Percentiles rank a stretch among this genome's conserved stretches.
phyloP scores from a whole-genome alignment of 2,329 filamentous ascomycete genomes.

The Aspergillus clavatus region DNA sequence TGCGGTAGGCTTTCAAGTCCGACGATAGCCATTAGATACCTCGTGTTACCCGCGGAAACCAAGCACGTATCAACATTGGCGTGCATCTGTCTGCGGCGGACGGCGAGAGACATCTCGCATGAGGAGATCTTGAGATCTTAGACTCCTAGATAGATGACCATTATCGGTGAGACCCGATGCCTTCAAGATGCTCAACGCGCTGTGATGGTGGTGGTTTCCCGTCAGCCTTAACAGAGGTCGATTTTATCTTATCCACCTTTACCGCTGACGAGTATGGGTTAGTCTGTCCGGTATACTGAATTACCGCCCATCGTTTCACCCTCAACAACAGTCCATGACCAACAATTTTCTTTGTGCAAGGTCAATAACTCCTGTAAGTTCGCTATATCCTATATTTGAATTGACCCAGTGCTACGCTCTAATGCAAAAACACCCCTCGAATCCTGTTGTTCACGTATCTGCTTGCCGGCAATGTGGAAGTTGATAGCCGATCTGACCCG shows the following conservation, averaged over 20 bases:
- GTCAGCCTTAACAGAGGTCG: background rate
- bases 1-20: too few relatives aligned
- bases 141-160: background rate
- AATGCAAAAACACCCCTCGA: background rate
- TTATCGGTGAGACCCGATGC: background rate
- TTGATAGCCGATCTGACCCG: slow-evolving; percentile 16
- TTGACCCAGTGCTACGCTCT: background rate
- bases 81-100: background rate
- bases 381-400: background rate
- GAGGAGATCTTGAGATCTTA: background rate
- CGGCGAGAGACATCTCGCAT: background rate
- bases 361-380: background rate
- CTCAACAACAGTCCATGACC: background rate
- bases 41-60: background rate
- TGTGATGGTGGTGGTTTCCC: background rate
- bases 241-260: slow-evolving; percentile 9
- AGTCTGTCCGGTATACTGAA: slow-evolving; percentile 1
- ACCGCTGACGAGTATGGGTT: slow-evolving; percentile 3
- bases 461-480: slow-evolving; percentile 8
- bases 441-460: background rate
- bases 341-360: background rate
- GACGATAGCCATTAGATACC: slow-evolving; percentile 8
- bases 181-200: background rate
- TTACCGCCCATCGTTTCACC: background rate
- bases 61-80: background rate